Evolutionary conservation across 164 flowering plant genomes (phyloP).

Genomic region (Euptelea pleiosperma): DNA sequence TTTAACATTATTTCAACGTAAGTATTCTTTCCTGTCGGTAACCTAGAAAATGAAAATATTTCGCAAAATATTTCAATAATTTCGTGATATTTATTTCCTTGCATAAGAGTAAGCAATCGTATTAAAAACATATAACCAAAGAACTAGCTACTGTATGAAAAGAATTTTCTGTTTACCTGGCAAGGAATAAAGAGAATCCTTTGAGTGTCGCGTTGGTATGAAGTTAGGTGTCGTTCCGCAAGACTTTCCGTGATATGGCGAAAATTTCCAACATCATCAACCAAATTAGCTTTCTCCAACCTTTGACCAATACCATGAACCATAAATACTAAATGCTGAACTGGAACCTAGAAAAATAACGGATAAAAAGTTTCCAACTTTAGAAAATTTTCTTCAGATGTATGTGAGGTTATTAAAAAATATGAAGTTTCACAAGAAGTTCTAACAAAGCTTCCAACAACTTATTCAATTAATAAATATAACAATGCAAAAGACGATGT

Average conservation of each 20-base stretch:
- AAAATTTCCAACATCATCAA: conserved; percentile 88
- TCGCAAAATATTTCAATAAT: no score
- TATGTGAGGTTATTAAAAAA: neutral
- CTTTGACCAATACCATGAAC: conserved; percentile 99
- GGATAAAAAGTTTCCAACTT: neutral
- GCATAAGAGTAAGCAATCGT: no score
- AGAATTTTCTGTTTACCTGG: conserved; percentile 49
- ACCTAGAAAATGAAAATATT: no score
- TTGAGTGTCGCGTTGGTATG: conserved; percentile 74
- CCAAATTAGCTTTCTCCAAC: conserved; percentile 92
- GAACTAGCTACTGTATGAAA: no score
- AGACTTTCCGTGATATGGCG: conserved; percentile 81
- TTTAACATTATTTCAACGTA: no score
- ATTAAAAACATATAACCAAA: no score
- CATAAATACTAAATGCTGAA: conserved; percentile 93
- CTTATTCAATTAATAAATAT: no score
- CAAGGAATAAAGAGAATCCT: conserved; percentile 96
- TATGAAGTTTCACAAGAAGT: no score
- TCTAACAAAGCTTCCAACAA: no score
- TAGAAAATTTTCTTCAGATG: neutral
- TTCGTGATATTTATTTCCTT: no score
- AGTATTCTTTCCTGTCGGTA: no score
- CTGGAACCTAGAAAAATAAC: conserved; percentile 69
- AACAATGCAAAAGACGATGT: no score
- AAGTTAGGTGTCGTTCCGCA: conserved; percentile 76